Base-by-base conservation (phyloP, 257 asterid genomes). In the Plantago major region DNA sequence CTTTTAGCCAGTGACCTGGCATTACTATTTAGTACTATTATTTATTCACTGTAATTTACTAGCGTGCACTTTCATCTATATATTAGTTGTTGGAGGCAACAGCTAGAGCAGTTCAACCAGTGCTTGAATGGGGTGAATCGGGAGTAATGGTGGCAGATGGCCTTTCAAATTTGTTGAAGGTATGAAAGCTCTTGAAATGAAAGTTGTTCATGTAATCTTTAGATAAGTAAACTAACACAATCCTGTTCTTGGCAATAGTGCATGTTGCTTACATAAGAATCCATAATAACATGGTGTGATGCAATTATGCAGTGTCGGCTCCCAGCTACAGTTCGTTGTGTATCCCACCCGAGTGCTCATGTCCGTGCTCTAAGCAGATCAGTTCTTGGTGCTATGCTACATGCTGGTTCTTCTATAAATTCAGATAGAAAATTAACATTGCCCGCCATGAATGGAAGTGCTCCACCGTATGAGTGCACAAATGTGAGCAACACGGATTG, bases 291-390 rank as follows among this genome's bases (percentile, higher is more conserved):
- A 55, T 60, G 11, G 7, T 62, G 53, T 58, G 14, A 40, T 46
- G 22, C 17, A 28, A 19, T 10, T 50, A 9, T 78, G 73, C 88
- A 92, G 96, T 92, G 99, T 71, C 99, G 99, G 46, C 78, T 92
- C 71, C 77, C 97, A 14, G 97, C 97, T 19, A 89, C 96, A 3
- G 90, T 86, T 60, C 91, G 94, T 9, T 92, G 97, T 63, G 82
- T 86, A 57, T 92, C 97, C 59, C 99, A 92, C 69, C 89, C 88
- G 5, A 92, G 97, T 42, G 99, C 99, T 73, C 97, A 84, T 53
- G 96, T 92, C 30, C 97, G 99, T n/a, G 88, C 96, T 11, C 96
- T 92, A 13, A 92, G 99, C 82, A 87, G 70, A 22, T 92, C 99
- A 22, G 94, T 92, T 54, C 99, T 92, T 60, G 96, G 88, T 9